Conservation (phyloP, 441 rosid genomes). For the Erodium texanum region DNA sequence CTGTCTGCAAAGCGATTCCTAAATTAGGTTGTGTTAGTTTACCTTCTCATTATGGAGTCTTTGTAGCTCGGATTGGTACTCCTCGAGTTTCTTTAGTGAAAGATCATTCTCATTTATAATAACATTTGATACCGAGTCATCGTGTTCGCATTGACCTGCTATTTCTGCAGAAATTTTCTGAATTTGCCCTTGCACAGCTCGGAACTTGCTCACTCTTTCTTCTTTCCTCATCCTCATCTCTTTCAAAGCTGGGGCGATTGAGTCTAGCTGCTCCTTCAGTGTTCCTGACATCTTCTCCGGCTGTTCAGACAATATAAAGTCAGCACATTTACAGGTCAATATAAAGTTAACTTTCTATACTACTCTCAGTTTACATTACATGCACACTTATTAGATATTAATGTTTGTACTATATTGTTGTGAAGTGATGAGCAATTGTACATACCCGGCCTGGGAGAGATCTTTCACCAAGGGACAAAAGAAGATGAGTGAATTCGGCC, state of each 20-base stretch:
- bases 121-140: constrained; percentile 49
- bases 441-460: constrained; percentile 98
- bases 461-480: constrained; percentile 85
- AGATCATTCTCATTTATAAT: constrained; percentile 72
- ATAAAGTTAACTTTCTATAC: too few species aligned
- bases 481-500: constrained; percentile 93
- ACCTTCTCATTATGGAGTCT: constrained; percentile 87
- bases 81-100: constrained; percentile 83
- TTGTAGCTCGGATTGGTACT: constrained; percentile 74
- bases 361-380: not conserved
- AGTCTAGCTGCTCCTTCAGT: constrained; percentile 76
- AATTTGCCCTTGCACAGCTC: constrained; percentile 68
- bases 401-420: not conserved
- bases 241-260: constrained; percentile 75
- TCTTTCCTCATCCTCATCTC: constrained; percentile 86
- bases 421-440: constrained; percentile 10
- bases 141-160: constrained; percentile 70
- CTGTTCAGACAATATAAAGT: constrained; percentile 29
- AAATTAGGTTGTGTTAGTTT: constrained; percentile 6
- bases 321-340: constrained; percentile 8
- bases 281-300: constrained; percentile 86
- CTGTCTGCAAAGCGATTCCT: not conserved
- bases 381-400: not conserved
- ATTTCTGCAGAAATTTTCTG: constrained; percentile 83
- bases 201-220: constrained; percentile 69